Evolutionary conservation across 179 eudicot genomes (phyloP).

Genomic region (Nepenthes alata): DNA sequence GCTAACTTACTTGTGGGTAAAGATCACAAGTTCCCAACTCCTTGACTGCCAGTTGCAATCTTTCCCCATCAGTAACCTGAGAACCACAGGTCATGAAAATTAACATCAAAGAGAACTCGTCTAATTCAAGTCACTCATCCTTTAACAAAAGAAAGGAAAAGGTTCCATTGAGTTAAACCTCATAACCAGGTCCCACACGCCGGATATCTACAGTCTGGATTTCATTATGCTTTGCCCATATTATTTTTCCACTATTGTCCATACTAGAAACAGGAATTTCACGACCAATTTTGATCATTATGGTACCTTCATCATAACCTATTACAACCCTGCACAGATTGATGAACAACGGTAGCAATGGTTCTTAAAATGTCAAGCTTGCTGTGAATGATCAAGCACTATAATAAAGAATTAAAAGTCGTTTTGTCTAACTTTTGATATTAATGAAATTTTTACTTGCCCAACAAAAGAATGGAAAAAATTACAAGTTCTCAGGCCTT

Average conservation of each 20-base stretch:
- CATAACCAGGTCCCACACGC: constrained; percentile 87
- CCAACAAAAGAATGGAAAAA: too few species aligned
- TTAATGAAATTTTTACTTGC: too few species aligned
- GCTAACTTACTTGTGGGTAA: constrained; percentile 74
- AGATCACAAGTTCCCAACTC: constrained; percentile 98
- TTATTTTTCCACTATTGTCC: constrained; percentile 89
- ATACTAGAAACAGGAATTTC: constrained; percentile 91
- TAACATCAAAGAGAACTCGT: background rate
- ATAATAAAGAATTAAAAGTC: too few species aligned
- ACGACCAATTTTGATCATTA: constrained; percentile 87
- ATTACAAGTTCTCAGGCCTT: too few species aligned
- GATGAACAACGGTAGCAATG: too few species aligned
- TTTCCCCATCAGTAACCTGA: constrained; percentile 92
- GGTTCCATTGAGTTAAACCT: constrained; percentile 26
- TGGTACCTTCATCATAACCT: constrained; percentile 92
- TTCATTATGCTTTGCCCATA: constrained; percentile 95
- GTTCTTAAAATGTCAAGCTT: background rate
- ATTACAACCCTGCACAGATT: constrained; percentile 52
- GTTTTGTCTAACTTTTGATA: too few species aligned
- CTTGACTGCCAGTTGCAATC: constrained; percentile 83
- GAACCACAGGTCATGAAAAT: background rate
- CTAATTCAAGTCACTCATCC: background rate
- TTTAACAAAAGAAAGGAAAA: background rate
- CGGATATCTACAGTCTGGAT: constrained; percentile 79
- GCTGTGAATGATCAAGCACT: too few species aligned